Percentiles rank a stretch among this genome's conserved stretches.
Conservation (phyloP, 2,329 filamentous ascomycete species). For the Zalaria sp. region DNA sequence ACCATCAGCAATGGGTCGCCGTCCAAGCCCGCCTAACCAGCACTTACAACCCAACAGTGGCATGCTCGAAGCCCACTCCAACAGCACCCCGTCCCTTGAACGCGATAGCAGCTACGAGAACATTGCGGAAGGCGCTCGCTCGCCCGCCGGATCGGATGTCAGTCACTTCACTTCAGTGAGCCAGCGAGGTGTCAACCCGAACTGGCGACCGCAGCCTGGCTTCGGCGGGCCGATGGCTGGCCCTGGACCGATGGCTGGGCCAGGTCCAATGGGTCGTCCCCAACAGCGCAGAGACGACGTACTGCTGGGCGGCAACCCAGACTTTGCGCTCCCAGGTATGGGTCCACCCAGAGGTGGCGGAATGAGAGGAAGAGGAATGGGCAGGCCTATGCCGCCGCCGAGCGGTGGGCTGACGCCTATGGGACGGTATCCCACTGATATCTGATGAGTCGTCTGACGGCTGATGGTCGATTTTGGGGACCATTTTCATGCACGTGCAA, state of each 20-base stretch:
- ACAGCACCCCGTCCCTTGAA: conserved; percentile 15
- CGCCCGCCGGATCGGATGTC: conserved; percentile 59
- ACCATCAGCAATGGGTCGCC: conserved; percentile 7
- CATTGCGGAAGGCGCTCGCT: conserved; percentile 48
- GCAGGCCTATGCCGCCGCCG: conserved; percentile 9
- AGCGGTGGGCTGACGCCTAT: conserved; percentile 13
- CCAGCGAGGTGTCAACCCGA: conserved; percentile 76
- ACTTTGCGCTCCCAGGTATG: conserved; percentile 58
- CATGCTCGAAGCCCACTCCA: conserved; percentile 4
- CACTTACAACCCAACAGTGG: neutral
- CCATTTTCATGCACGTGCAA: no score
- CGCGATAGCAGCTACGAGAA: conserved; percentile 46
- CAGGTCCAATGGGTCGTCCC: conserved; percentile 16
- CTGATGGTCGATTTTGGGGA: no score
- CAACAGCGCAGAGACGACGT: conserved; percentile 46
- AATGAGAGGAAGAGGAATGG: conserved; percentile 16
- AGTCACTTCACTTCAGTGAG: conserved; percentile 85
- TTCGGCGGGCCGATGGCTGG: conserved; percentile 21
- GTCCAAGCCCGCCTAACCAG: conserved; percentile 3
- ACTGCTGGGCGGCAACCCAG: conserved; percentile 66
- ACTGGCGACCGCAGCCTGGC: conserved; percentile 52
- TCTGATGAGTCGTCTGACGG: neutral
- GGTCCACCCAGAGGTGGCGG: conserved; percentile 17
- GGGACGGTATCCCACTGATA: conserved; percentile 17
- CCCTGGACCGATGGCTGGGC: conserved; percentile 2